Base-by-base conservation (phyloP, 495 filamentous ascomycete genomes). In the Penicillium salamii region DNA sequence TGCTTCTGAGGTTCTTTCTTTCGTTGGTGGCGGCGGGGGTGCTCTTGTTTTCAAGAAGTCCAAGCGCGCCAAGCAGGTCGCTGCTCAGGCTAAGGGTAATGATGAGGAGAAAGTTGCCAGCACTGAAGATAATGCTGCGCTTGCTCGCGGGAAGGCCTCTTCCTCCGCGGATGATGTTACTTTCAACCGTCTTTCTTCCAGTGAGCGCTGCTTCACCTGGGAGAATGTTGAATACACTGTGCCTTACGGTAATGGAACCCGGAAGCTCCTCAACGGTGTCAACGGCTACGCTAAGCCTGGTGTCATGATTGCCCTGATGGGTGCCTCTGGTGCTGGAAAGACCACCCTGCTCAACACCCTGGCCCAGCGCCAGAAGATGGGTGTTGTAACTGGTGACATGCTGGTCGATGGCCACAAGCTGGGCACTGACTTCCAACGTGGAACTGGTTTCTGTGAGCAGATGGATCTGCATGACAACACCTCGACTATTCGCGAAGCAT, bases 381-480 rank as follows among this genome's bases (percentile, higher is more conserved):
- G 90, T 20, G 79, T 89, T 2, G 74, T 92, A 12, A 67, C 66
- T 5, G 89, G 89, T 11, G 78, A 85, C 18, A 88, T 92, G 79
- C 75, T 90, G 11, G 86, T 95, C 3, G 87, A 95, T 55, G 90
- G 90, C 14, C 78, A 79, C 23, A 69, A 78, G 0, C 76, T 90
- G 0, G 83, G 78, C 0, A 61, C 70, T 7, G 84, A 86, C 19
- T 96, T 95, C 66, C 88, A 91, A 59, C 79, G 90, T 17, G 78
- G 79, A 15, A 92, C 89, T 29, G 90, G 90, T 23, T 95, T 89
- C 68, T 89, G 87, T 55, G 83, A 95, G 63, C 90, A 96, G 65
- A 88, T 88, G 72, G 90, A 96, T 70, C 57, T 95, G 15, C 91
- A 95, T 61, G 83, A 87, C 50, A 70, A 68, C 12, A 84, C 83